These are phyloP conservation scores for Exidia glandulosa DNA, from an alignment of 768 basidiomycete genomes.

Conservation along the genomic window DNA sequence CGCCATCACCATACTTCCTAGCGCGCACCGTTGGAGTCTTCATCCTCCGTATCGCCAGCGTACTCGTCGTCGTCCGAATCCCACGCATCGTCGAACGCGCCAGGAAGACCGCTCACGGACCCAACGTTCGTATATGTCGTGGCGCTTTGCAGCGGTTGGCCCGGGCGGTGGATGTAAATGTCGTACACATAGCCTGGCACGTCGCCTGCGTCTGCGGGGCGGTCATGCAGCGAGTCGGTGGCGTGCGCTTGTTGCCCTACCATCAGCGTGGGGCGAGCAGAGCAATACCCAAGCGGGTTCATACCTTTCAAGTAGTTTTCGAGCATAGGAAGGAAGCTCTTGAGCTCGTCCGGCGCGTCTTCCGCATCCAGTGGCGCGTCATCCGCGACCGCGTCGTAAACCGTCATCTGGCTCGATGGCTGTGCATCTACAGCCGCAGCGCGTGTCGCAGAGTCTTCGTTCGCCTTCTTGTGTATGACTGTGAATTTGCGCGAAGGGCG, in stretches of 20 bases:
- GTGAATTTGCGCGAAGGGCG: background rate
- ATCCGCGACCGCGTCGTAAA: constrained; percentile 60
- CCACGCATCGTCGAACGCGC: constrained; percentile 39
- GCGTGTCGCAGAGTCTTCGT: background rate
- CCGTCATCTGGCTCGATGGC: constrained; percentile 35
- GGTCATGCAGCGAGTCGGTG: background rate
- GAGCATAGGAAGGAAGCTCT: constrained; percentile 68
- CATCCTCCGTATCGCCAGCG: constrained; percentile 65
- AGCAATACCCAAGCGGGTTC: constrained; percentile 8
- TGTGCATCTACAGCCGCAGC: background rate
- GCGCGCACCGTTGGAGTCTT: constrained; percentile 67
- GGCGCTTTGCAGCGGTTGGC: constrained; percentile 17
- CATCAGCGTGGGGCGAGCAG: background rate
- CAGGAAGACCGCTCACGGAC: constrained; percentile 61
- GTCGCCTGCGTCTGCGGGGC: background rate
- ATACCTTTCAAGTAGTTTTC: constrained; percentile 59
- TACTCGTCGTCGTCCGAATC: constrained; percentile 57
- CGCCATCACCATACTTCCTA: background rate
- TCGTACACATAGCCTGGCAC: constrained; percentile 67
- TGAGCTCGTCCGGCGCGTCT: constrained; percentile 40
- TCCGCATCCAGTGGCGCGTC: constrained; percentile 14
- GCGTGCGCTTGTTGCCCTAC: background rate
- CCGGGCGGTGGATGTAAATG: constrained; percentile 65
- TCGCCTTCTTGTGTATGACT: background rate
- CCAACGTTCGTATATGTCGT: constrained; percentile 35